phyloP scores from a whole-genome alignment of 2,329 filamentous ascomycete species.

The Emericellopsis cladophorae region DNA sequence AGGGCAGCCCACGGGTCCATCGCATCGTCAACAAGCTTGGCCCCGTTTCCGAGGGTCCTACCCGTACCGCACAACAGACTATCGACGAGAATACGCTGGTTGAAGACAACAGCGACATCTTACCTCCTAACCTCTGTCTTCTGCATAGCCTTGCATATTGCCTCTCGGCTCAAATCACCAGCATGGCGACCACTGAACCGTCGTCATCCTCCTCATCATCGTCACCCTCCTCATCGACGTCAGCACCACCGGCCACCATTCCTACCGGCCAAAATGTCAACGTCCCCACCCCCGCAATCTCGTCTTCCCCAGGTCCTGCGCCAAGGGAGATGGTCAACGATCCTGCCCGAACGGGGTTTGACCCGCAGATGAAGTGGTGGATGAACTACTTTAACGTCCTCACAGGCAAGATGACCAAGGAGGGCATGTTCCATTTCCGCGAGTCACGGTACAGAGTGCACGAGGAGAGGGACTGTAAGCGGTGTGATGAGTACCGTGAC shows the following conservation, averaged over 20 bases:
- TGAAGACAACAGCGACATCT: background rate
- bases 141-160: constrained; percentile 1
- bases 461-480: constrained; percentile 65
- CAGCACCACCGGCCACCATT: background rate
- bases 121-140: background rate
- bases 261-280: constrained; percentile 30
- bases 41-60: no score
- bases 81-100: no score
- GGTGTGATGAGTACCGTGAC: constrained; percentile 71
- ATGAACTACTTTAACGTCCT: constrained; percentile 79
- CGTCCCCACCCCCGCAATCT: constrained; percentile 10
- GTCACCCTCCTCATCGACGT: background rate
- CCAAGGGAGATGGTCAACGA: constrained; percentile 37
- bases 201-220: background rate
- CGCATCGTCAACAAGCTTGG: no score
- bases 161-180: background rate
- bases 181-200: background rate
- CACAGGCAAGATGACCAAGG: constrained; percentile 55
- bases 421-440: constrained; percentile 65
- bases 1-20: no score
- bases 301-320: background rate
- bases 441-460: constrained; percentile 61
- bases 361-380: constrained; percentile 53
- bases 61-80: no score
- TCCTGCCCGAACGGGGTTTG: constrained; percentile 49